These are phyloP conservation scores for Agapanthus africanus DNA, from an alignment of 106 monocot species.

Conservation along the genomic window DNA sequence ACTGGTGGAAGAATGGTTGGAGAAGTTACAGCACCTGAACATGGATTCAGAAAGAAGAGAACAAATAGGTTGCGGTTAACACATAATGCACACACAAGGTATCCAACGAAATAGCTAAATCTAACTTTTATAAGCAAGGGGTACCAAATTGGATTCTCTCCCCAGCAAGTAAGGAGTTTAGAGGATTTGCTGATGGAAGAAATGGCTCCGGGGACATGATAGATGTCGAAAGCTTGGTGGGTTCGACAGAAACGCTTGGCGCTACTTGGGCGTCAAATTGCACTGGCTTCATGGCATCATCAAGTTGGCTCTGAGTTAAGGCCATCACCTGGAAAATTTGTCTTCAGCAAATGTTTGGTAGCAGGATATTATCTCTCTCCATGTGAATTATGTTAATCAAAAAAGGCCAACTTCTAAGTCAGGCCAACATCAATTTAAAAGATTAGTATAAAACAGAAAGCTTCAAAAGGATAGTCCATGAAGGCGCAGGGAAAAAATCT, in stretches of 20 bases:
- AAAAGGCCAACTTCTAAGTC: not conserved
- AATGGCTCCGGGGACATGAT: constrained; percentile 23
- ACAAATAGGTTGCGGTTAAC: not conserved
- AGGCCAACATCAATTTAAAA: not conserved
- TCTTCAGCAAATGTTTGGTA: not conserved
- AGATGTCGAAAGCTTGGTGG: constrained; percentile 24
- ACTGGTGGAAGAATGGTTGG: constrained; percentile 46
- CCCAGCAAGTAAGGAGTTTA: constrained; percentile 67
- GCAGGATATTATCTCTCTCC: not conserved
- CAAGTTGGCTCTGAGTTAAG: constrained; percentile 73
- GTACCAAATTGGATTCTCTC: constrained; percentile 98
- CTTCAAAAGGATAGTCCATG: not conserved
- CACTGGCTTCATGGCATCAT: constrained; percentile 66
- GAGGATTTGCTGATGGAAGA: constrained; percentile 39
- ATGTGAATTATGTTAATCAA: not conserved
- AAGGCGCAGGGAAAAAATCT: not conserved
- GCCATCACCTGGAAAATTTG: constrained; percentile 46
- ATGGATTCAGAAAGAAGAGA: too few species aligned
- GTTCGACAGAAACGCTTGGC: constrained; percentile 34
- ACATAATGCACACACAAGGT: not conserved
- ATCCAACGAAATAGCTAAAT: not conserved
- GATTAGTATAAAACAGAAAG: not conserved
- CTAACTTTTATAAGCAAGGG: not conserved
- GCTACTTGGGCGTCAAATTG: constrained; percentile 31
- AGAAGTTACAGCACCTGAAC: constrained; percentile 67